Conservation (phyloP, 768 basidiomycete genomes). For the Rhodotorula paludigena region DNA sequence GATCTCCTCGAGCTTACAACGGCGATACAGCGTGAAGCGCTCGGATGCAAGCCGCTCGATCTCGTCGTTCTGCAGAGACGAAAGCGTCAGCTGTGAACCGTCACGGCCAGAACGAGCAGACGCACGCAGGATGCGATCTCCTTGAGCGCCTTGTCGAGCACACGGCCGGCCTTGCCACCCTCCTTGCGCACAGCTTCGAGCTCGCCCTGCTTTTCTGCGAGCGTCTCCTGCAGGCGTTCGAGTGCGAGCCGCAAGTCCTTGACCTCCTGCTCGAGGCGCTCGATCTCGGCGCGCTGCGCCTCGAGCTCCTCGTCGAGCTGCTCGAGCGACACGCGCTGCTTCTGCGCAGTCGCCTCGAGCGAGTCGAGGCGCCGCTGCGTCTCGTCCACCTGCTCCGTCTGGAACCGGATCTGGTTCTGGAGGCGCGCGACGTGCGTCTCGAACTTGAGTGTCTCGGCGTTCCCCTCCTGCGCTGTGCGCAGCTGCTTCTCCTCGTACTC, state of each 20-base stretch:
- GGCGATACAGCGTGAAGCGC: slow-evolving; percentile 77
- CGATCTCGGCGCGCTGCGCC: slow-evolving; percentile 19
- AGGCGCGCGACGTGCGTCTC: slow-evolving; percentile 76
- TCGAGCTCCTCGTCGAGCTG: slow-evolving; percentile 18
- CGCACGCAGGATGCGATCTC: slow-evolving; percentile 76
- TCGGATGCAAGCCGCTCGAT: slow-evolving; percentile 83
- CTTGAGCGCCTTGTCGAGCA: slow-evolving; percentile 79
- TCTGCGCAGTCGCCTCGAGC: slow-evolving; percentile 56
- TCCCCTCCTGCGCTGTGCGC: slow-evolving; percentile 80
- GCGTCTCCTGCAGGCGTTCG: slow-evolving; percentile 52
- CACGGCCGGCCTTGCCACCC: slow-evolving; percentile 68
- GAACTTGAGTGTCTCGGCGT: slow-evolving; percentile 71
- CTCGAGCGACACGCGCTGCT: slow-evolving; percentile 45
- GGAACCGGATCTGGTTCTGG: slow-evolving; percentile 79
- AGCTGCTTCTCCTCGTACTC: slow-evolving; percentile 91
- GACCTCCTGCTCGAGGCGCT: slow-evolving; percentile 28
- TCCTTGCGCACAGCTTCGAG: slow-evolving; percentile 59
- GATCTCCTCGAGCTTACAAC: slow-evolving; percentile 89
- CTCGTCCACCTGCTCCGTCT: slow-evolving; percentile 65
- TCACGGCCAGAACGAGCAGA: not conserved
- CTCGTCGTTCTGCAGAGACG: slow-evolving; percentile 64
- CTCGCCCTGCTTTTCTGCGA: slow-evolving; percentile 47
- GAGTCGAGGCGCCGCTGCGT: slow-evolving; percentile 61
- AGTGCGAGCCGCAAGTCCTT: slow-evolving; percentile 34
- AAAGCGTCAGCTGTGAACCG: not conserved